Base-by-base conservation (phyloP, 345 rosid genomes). In the Microcos paniculata region DNA sequence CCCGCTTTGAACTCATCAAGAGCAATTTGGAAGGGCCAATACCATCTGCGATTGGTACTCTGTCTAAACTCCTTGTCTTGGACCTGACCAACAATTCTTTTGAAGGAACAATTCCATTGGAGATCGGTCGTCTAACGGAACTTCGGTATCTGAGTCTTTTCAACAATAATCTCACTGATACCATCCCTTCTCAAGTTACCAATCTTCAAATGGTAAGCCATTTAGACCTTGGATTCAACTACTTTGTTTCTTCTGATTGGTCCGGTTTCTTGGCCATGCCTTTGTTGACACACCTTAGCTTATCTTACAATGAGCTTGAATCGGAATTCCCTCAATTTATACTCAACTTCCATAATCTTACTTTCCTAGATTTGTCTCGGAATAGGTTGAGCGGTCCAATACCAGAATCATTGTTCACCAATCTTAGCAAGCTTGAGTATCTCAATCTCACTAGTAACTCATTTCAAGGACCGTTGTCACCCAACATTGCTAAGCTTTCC, bases 191-290 rank as follows among this genome's bases (percentile, higher is more conserved):
- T 46, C 87, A 85, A 62, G 57, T 90, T 6, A 76, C 82, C 81
- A 75, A 62, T 28, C 94, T 90, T 30, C 78, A 38, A 49, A 86
- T 87, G 76, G 77, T 83, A 76, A 5, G 80, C 78, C 68, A 71
- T 80, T 63, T 80, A 33, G 91, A 88, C 78, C 80, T 89, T 24
- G 92, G 95, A 76, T 80, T 64, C 6, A 90, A 90, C 80, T 90
- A 67, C 75, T 80, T 90, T 62, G 78, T 65, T 61, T 71, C 84
- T 21, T 82, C 90, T 40, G 86, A 86, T n/a, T 87, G 89, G 91
- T 86, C 91, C 1, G 61, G 80, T 28, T 90, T 90, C 77, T 82
- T 81, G 0, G 69, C 31, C 63, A 75, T 89, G 84, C 86, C 88
- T 51, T 79, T 57, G 1, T 70, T 90, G 88, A 80, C 74, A n/a